A percentile compares a stretch with the other conserved stretches of the same genome.
Evolutionary conservation across 169 alveolate genomes (phyloP).

Genomic region (Cryptosporidium xiaoi): DNA sequence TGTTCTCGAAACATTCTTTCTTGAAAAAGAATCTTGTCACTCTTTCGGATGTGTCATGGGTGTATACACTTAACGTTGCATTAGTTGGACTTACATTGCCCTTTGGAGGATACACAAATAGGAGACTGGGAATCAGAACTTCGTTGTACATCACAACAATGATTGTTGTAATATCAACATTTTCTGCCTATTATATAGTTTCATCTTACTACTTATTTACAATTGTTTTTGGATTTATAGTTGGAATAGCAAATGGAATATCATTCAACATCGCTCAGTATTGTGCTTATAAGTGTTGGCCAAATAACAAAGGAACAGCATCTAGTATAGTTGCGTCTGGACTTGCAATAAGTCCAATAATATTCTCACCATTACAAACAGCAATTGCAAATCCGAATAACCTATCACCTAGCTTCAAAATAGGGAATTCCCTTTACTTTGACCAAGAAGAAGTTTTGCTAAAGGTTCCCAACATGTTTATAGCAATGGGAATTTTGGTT

Average conservation of each 20-base stretch:
- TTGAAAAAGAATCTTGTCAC: not conserved
- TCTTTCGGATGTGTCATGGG: constrained; percentile 67
- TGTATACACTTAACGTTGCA: constrained; percentile 47
- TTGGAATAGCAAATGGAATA: constrained; percentile 70
- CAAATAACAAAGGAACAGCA: constrained; percentile 43
- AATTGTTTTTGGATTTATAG: constrained; percentile 37
- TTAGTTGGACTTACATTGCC: constrained; percentile 53
- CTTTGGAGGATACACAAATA: constrained; percentile 53
- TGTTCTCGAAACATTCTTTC: not conserved
- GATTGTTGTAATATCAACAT: constrained; percentile 21
- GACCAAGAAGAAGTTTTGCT: constrained; percentile 27
- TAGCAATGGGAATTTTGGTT: constrained; percentile 45
- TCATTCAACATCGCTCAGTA: constrained; percentile 66
- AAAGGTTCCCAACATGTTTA: constrained; percentile 55
- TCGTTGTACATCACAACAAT: constrained; percentile 28
- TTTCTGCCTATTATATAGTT: constrained; percentile 37
- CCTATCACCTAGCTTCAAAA: constrained; percentile 16
- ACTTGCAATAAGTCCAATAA: constrained; percentile 54
- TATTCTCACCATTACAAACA: constrained; percentile 64
- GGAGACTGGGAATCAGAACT: constrained; percentile 11
- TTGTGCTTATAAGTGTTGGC: constrained; percentile 47
- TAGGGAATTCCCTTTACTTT: constrained; percentile 37
- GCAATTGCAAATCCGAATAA: constrained; percentile 40
- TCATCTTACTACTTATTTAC: constrained; percentile 44
- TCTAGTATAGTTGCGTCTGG: constrained; percentile 66